Conservation (phyloP, 768 basidiomycete genomes). For the Lentinula boryana region DNA sequence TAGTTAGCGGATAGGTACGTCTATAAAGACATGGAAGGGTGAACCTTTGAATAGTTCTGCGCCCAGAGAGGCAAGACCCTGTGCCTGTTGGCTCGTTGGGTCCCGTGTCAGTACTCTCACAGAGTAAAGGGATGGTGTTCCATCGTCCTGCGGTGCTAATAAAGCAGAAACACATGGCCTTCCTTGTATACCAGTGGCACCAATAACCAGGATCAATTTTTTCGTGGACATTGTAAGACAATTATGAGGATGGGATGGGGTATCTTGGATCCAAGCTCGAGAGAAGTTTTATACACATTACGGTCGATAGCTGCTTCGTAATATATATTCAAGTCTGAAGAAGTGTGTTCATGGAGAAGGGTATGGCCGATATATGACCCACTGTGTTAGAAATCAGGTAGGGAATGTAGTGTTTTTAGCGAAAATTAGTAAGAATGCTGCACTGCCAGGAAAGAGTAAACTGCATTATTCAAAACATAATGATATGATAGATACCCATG, state of each 20-base stretch:
- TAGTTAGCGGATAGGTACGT: background rate
- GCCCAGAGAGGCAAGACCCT: constrained; percentile 27
- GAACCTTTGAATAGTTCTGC: constrained; percentile 14
- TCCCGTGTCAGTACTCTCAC: constrained; percentile 38
- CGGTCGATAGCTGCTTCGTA: background rate
- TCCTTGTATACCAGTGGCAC: constrained; percentile 42
- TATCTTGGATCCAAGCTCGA: background rate
- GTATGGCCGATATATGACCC: too few species aligned
- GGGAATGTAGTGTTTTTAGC: too few species aligned
- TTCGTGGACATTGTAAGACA: background rate
- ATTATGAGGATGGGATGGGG: background rate
- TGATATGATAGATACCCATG: too few species aligned
- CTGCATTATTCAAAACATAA: too few species aligned
- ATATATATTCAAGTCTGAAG: background rate
- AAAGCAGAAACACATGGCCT: constrained; percentile 31
- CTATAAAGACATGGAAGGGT: background rate
- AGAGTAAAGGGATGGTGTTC: constrained; percentile 33
- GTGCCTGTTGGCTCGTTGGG: constrained; percentile 24
- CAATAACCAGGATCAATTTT: constrained; percentile 39
- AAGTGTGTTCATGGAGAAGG: too few species aligned
- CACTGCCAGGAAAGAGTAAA: too few species aligned
- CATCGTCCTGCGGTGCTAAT: constrained; percentile 25
- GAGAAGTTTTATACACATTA: background rate
- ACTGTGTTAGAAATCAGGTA: too few species aligned
- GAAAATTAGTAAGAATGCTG: too few species aligned